Percentiles rank a stretch among this genome's conserved stretches.
These are phyloP conservation scores for Urochloa ruziziensis DNA, from an alignment of 176 grass and related monocot species.

Conservation along the genomic window DNA sequence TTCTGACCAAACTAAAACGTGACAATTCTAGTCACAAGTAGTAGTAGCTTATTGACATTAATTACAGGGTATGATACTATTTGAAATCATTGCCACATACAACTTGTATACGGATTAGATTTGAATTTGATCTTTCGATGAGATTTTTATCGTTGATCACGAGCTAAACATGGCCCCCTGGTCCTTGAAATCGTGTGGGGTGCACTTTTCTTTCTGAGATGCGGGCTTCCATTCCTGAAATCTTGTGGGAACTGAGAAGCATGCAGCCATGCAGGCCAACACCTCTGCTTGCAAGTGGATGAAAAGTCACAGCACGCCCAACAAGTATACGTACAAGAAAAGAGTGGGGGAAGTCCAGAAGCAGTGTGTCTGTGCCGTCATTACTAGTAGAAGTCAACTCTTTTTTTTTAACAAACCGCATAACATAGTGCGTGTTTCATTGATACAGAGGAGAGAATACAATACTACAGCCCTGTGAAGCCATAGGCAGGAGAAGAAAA, in stretches of 20 bases:
- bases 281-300: not conserved
- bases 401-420: too few species aligned
- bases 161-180: not conserved
- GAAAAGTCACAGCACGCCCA: not conserved
- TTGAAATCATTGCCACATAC: not conserved
- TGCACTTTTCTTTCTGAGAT: not conserved
- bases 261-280: not conserved
- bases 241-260: not conserved
- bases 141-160: slow-evolving; percentile 6
- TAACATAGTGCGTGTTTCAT: too few species aligned
- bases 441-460: too few species aligned
- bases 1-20: not conserved
- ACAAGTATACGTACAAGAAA: not conserved
- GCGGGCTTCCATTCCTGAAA: not conserved
- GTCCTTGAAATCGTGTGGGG: not conserved
- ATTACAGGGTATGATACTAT: not conserved
- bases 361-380: too few species aligned
- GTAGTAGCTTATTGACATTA: not conserved
- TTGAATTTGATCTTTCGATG: not conserved
- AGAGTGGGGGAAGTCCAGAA: not conserved
- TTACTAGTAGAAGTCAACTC: too few species aligned
- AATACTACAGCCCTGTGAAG: too few species aligned
- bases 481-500: too few species aligned
- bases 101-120: not conserved
- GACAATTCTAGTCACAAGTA: not conserved